phyloP scores from a whole-genome alignment of 75 land plant genomes.

The Larix kaempferi region DNA sequence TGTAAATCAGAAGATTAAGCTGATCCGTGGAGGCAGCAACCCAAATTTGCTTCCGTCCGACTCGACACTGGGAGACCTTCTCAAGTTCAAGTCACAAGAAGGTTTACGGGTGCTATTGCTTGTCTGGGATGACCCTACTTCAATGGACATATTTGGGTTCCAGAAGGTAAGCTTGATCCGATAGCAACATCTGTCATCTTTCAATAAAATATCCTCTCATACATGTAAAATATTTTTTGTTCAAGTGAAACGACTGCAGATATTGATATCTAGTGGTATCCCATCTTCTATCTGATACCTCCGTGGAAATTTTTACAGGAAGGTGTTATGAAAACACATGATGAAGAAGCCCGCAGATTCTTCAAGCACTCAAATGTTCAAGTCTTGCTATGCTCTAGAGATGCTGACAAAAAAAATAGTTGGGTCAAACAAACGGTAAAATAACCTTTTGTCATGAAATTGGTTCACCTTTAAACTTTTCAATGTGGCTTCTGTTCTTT shows the following conservation, averaged over 20 bases:
- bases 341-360: constrained; percentile 79
- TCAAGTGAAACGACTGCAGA: neutral
- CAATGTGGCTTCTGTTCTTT: neutral
- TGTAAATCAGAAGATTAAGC: constrained; percentile 48
- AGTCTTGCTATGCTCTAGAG: constrained; percentile 76
- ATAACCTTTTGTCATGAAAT: neutral
- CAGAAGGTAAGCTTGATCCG: constrained; percentile 28
- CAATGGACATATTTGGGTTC: constrained; percentile 39
- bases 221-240: too few species aligned
- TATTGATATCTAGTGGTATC: neutral
- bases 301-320: constrained; percentile 35
- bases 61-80: constrained; percentile 61
- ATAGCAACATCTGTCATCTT: neutral
- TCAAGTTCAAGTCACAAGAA: constrained; percentile 76
- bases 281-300: neutral
- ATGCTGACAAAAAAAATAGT: constrained; percentile 73
- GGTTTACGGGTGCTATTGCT: constrained; percentile 71
- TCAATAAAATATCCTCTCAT: neutral
- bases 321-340: constrained; percentile 86
- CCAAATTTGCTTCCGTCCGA: constrained; percentile 10
- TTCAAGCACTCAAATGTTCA: constrained; percentile 77
- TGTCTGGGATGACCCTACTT: constrained; percentile 88
- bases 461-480: neutral
- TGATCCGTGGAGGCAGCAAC: constrained; percentile 32
- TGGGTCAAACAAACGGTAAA: constrained; percentile 74